phyloP scores from a whole-genome alignment of 768 basidiomycete species.

The Boletus rubescentipes region DNA sequence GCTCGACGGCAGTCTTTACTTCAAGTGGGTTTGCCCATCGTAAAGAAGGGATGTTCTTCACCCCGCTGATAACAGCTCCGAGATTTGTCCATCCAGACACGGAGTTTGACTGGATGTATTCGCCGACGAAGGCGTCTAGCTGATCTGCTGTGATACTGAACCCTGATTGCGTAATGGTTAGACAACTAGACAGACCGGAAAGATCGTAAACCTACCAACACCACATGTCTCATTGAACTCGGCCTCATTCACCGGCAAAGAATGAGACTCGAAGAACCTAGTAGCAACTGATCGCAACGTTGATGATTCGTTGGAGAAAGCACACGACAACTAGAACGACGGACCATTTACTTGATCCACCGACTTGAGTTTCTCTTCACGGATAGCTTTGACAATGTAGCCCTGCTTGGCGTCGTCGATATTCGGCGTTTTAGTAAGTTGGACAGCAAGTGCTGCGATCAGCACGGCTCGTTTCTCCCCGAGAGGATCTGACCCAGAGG shows the following conservation, averaged over 20 bases:
- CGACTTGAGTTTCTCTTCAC: slow-evolving; percentile 70
- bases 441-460: slow-evolving; percentile 63
- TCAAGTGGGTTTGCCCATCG: slow-evolving; percentile 86
- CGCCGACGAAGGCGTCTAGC: slow-evolving; percentile 52
- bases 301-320: neutral
- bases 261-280: slow-evolving; percentile 67
- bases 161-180: slow-evolving; percentile 46
- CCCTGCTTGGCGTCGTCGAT: slow-evolving; percentile 54
- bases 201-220: slow-evolving; percentile 61
- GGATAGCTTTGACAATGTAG: slow-evolving; percentile 66
- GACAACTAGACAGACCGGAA: neutral
- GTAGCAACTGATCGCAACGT: slow-evolving; percentile 43
- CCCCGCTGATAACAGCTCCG: slow-evolving; percentile 59
- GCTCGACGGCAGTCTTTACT: slow-evolving; percentile 78
- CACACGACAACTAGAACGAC: slow-evolving; percentile 22
- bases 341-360: slow-evolving; percentile 86
- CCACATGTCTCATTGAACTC: slow-evolving; percentile 83
- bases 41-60: slow-evolving; percentile 60
- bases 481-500: slow-evolving; percentile 38
- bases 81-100: slow-evolving; percentile 75
- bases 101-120: slow-evolving; percentile 55
- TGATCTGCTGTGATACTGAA: slow-evolving; percentile 73
- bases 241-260: slow-evolving; percentile 57
- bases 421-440: slow-evolving; percentile 51
- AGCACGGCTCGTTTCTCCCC: slow-evolving; percentile 80